Conservation (phyloP, 495 filamentous ascomycete species). For the Penicillium taxi region DNA sequence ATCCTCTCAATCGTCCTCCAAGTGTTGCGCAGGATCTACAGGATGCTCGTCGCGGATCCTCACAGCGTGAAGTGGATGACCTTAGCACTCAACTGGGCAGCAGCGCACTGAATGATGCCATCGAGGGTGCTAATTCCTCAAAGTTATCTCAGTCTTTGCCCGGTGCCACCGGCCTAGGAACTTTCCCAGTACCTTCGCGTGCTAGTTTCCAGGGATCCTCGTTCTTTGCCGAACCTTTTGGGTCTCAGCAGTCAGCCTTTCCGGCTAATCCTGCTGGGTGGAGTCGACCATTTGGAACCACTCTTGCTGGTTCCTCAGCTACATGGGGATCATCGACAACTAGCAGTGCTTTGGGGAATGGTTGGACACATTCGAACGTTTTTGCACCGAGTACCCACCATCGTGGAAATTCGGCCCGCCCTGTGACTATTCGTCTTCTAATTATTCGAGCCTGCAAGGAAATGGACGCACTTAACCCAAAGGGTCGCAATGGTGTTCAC, state of each 20-base stretch:
- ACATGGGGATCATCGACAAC: constrained; percentile 34
- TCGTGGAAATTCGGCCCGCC: constrained; percentile 43
- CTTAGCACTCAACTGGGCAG: constrained; percentile 82
- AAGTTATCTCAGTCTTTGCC: constrained; percentile 36
- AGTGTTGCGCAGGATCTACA: constrained; percentile 59
- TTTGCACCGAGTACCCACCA: constrained; percentile 41
- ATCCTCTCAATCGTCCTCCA: constrained; percentile 80
- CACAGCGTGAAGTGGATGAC: constrained; percentile 55
- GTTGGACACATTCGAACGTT: constrained; percentile 38
- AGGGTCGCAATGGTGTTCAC: too few species aligned
- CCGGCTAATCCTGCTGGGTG: constrained; percentile 22
- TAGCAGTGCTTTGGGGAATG: constrained; percentile 27
- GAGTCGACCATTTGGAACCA: constrained; percentile 36
- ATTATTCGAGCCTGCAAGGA: constrained; percentile 55
- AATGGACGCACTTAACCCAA: constrained; percentile 37
- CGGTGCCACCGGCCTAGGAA: constrained; percentile 25
- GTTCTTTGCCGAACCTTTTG: constrained; percentile 45
- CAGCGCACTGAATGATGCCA: constrained; percentile 83
- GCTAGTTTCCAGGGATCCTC: constrained; percentile 42
- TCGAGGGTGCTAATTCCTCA: constrained; percentile 45
- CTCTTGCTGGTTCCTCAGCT: constrained; percentile 32
- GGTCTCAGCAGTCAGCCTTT: constrained; percentile 30
- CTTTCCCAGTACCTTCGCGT: constrained; percentile 31
- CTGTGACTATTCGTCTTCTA: constrained; percentile 49
- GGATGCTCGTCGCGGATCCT: constrained; percentile 30